Evolutionary conservation across 306 rosid species (phyloP), one percentile per base, ranked within the genome.

Genomic region (Fragaria vesca): DNA sequence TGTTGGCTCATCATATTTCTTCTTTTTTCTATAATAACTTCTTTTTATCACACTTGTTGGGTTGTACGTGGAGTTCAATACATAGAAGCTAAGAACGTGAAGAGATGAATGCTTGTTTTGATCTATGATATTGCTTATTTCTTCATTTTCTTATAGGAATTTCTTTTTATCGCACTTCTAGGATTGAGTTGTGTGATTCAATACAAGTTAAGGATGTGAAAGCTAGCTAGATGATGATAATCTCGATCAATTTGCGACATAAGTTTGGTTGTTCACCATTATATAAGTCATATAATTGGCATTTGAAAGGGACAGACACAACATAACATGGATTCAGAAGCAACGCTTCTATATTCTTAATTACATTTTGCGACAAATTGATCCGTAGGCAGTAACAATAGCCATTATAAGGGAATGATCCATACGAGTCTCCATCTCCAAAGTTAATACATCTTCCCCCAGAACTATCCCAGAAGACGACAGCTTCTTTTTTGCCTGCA

Each of bases 361-460:
- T 78, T 86, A 90, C 93, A 92, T 80, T 54, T 78, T 71, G 52
- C 92, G 87, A 43, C 88, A 79, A 50, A 90, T 86, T 78, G 89
- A 76, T 61, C 97, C 97, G 18, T 93, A 93, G 0, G 85, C 92
- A 0, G 84, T 81, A 3, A 93, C 82, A 3, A 93, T 71, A 75
- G 91, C 96, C 89, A 90, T 84, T 24, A 93, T n/a, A 1, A 93
- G 81, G 4, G 92, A 89, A 79, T 74, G 93, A 47, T 93, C 97
- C 4, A 82, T 76, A 32, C 81, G 75, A 3, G 83, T 79, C 17
- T 78, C 87, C 74, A 91, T 82, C 55, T 90, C 85, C 76, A 93
- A 71, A 12, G 87, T 82, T 40, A 93, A 79, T 15, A 93, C 96
- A 85, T 93, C 97, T 51, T 86, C 86, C 15, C 96, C 91, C 78